Evolutionary conservation across 495 filamentous ascomycete genomes (phyloP).

Genomic region (Tirmania nivea): DNA sequence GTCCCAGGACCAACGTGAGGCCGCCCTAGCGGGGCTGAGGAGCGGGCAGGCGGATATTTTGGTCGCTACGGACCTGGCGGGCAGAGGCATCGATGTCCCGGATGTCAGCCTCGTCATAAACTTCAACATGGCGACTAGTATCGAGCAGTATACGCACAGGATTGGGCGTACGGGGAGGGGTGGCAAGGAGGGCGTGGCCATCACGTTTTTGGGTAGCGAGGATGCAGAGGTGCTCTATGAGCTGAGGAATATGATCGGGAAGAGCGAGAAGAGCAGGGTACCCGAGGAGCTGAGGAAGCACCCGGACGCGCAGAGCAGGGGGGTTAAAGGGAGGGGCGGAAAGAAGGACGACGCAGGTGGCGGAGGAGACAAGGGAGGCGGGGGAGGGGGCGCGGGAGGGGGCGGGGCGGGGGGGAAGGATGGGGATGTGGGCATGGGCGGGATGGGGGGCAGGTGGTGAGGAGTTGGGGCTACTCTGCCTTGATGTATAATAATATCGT

Average conservation of each 20-base stretch:
- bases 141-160: conserved; percentile 94
- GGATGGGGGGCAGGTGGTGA: not conserved
- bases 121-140: conserved; percentile 93
- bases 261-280: conserved; percentile 71
- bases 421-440: not conserved
- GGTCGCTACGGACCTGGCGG: conserved; percentile 93
- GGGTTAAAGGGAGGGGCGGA: not conserved
- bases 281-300: conserved; percentile 60
- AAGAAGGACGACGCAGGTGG: not conserved
- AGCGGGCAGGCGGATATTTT: conserved; percentile 62
- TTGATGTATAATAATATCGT: too few species aligned
- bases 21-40: conserved; percentile 69
- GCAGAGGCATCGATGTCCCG: conserved; percentile 91
- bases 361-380: not conserved
- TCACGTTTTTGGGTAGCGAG: conserved; percentile 88
- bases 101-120: conserved; percentile 90
- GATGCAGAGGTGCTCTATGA: conserved; percentile 90
- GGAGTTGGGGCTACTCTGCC: too few species aligned
- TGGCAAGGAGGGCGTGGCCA: conserved; percentile 89
- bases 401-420: not conserved
- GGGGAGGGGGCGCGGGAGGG: not conserved
- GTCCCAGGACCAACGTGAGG: conserved; percentile 93
- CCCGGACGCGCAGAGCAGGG: not conserved
- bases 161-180: conserved; percentile 95
- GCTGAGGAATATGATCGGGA: conserved; percentile 85